Evolutionary conservation across 257 asterid genomes (phyloP), one percentile per base, ranked within the genome.

Genomic region (Lycium barbarum): DNA sequence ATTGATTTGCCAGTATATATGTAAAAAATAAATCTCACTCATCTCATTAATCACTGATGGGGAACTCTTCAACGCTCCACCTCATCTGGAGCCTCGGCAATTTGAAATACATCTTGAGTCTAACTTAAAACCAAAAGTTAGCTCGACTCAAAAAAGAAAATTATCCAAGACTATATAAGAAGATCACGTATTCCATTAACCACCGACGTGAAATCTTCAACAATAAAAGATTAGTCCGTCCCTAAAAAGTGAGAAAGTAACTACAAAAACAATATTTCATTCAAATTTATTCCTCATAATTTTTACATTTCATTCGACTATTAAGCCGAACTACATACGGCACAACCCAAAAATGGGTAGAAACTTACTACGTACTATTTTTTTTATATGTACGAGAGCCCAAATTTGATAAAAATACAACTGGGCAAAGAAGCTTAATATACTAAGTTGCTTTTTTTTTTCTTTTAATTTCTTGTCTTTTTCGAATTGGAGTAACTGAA

Each of bases 361-460:
- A 66, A 0, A 74, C 4, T 49, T 22, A 7, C 62, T 20, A 22
- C 11, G 33, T 12, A 33, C 2, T 5, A 26, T 2, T 6, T 13
- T 74, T 49, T 12, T 53, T 7, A 6, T 47, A 20, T 17, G 43
- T 47, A 14, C 81, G 0, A 6, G 40, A 12, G 81, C 81, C 62
- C 81, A 76, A 10, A 53, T 76, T 51, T 26, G 26, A 26, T 26
- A 51, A 78, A 70, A 53, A 51, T 49, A 81, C 22, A 8, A 81
- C 49, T 9, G 38, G 59, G 74, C 58, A n/a, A 20, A 62, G 47
- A 22, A 61, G 22, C 58, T 10, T 80, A 57, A 10, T 18, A 17
- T 11, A 57, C 14, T 40, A 4, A 40, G 13, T 15, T 26, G 9
- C 26, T 53, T 7, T 54, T 78, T 14, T 0, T 1, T 51, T 79